Percentiles rank a stretch among this genome's conserved stretches.
Conservation (phyloP, 2,329 filamentous ascomycete genomes). For the Endoconidiophora laricicola region DNA sequence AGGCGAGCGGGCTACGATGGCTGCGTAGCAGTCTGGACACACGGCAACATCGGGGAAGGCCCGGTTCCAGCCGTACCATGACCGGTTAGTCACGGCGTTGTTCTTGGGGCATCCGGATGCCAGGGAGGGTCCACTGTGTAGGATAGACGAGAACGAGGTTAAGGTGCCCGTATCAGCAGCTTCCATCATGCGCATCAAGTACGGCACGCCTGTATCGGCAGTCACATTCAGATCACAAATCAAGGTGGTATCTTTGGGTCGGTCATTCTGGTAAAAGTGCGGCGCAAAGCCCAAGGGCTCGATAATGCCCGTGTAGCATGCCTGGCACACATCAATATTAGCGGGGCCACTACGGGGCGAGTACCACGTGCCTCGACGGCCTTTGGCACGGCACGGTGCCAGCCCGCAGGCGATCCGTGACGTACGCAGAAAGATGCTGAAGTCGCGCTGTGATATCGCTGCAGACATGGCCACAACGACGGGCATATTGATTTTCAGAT, state of each 20-base stretch:
- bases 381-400: slow-evolving; percentile 18
- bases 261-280: slow-evolving; percentile 18
- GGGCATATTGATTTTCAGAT: slow-evolving; percentile 15
- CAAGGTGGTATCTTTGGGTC: slow-evolving; percentile 14
- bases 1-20: slow-evolving; percentile 18
- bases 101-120: slow-evolving; percentile 18
- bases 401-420: slow-evolving; percentile 15
- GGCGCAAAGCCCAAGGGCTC: slow-evolving; percentile 16
- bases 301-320: slow-evolving; percentile 20
- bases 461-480: slow-evolving; percentile 17
- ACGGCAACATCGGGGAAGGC: slow-evolving; percentile 16
- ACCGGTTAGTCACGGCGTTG: slow-evolving; percentile 15
- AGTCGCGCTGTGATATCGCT: slow-evolving; percentile 17
- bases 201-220: slow-evolving; percentile 16
- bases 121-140: background rate
- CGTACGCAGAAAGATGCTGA: slow-evolving; percentile 17
- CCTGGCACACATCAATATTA: slow-evolving; percentile 19
- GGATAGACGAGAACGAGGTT: slow-evolving; percentile 18
- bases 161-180: slow-evolving; percentile 21
- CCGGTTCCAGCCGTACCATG: slow-evolving; percentile 23
- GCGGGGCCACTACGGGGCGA: slow-evolving; percentile 15
- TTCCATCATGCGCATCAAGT: slow-evolving; percentile 18
- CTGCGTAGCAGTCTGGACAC: slow-evolving; percentile 22
- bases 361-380: slow-evolving; percentile 21
- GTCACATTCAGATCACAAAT: slow-evolving; percentile 20